Base-by-base conservation (phyloP, 257 asterid species). In the Leptodermis oblonga region DNA sequence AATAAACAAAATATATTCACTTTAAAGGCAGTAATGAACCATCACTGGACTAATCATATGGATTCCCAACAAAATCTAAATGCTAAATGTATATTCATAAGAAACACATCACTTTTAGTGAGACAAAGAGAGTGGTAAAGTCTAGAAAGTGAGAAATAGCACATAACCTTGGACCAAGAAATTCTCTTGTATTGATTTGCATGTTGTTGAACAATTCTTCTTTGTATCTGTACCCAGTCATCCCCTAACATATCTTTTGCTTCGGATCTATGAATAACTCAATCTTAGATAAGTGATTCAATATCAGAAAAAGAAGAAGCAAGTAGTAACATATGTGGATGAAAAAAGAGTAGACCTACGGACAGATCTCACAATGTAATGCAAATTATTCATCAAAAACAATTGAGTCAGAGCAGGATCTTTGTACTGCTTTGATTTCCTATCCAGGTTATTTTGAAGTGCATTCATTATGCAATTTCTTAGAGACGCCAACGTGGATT, bases 141-240 rank as follows among this genome's bases (percentile, higher is more conserved):
- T 46, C 0, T n/a, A 3, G 41, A 18, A 45, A 45, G 20, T 0
- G n/a, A 66, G 22, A 63, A 56, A 31, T 7, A 26, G 14, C 20
- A 58, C 5, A 55, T 43, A 69, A 92, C 98, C 99, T 93, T 93
- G 69, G 97, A 81, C 99, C 99, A 90, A 49, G 99, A 95, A 52
- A 88, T 84, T 72, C 96, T 85, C 85, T 93, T 93, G 85, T 93
- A 93, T 81, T 93, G 99, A 82, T 87, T 90, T 26, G 99, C 99
- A 61, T 93, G 95, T 77, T 93, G 97, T 82, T 90, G 99, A 62
- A 93, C 99, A 51, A 88, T 84, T 76, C 99, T 80, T 85, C 99
- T 80, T 68, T 93, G 97, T 79, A 93, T 90, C 79, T 90, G 97
- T 75, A 93, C 99, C 99, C 99, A 93, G 76, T 93, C 99, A 77